A percentile compares a stretch with the other conserved stretches of the same genome.
Evolutionary conservation across 768 basidiomycete genomes (phyloP).

Genomic region (Clavulina sp.): DNA sequence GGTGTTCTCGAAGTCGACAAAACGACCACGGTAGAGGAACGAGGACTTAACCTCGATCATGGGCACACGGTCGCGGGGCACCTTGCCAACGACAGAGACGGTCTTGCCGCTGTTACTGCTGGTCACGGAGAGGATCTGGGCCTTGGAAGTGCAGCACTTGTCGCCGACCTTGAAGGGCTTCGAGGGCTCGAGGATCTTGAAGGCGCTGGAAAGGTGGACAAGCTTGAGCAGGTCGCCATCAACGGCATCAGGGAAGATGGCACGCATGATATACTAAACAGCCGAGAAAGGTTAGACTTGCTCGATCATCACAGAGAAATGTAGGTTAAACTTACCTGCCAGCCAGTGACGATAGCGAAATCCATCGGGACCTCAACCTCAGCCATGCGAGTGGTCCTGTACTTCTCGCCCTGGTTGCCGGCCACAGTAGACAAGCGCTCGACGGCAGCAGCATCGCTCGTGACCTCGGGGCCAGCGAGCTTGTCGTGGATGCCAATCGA

Average conservation of each 20-base stretch:
- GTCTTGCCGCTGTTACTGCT: slow-evolving; percentile 87
- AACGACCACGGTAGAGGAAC: slow-evolving; percentile 93
- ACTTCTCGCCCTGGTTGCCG: slow-evolving; percentile 82
- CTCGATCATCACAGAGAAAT: slow-evolving; percentile 1
- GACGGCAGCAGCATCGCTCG: slow-evolving; percentile 54
- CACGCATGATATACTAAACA: slow-evolving; percentile 88
- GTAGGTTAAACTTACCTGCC: slow-evolving; percentile 53
- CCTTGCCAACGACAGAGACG: slow-evolving; percentile 75
- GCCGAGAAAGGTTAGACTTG: slow-evolving; percentile 2
- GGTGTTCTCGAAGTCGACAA: slow-evolving; percentile 86
- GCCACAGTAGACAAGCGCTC: slow-evolving; percentile 86
- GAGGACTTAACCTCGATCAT: slow-evolving; percentile 89
- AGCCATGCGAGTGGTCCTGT: slow-evolving; percentile 57
- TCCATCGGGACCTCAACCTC: slow-evolving; percentile 88
- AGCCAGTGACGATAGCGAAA: slow-evolving; percentile 95
- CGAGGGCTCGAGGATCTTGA: slow-evolving; percentile 70
- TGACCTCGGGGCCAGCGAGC: slow-evolving; percentile 76
- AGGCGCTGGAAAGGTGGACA: slow-evolving; percentile 94
- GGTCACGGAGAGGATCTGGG: slow-evolving; percentile 72
- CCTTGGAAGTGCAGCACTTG: slow-evolving; percentile 76
- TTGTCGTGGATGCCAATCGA: slow-evolving; percentile 63
- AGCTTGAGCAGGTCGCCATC: slow-evolving; percentile 92
- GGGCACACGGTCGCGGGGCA: slow-evolving; percentile 55
- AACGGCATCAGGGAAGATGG: slow-evolving; percentile 83
- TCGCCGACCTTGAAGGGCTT: slow-evolving; percentile 69